Base-by-base conservation (phyloP, 139 green algal species). In the Chlamydomonas incerta region DNA sequence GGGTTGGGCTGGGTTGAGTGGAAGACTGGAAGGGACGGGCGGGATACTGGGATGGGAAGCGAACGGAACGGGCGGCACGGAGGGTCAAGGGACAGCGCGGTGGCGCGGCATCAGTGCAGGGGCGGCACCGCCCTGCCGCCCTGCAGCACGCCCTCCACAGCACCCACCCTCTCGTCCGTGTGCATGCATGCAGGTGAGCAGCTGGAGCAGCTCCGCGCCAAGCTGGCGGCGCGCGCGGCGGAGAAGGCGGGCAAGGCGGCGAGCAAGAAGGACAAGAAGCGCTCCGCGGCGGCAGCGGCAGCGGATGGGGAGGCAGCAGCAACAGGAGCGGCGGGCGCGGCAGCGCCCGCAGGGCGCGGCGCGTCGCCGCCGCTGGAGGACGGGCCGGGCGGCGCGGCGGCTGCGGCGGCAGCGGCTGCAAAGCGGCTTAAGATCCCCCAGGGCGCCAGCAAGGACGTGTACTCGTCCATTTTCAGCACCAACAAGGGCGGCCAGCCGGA, bases 391-490 rank as follows among this genome's bases (percentile, higher is more conserved):
- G 8, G 6, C 41, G 55, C 26, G 3, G 34, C n/a, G 13, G 69
- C 18, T 1, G 21, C 66, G 23, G 77, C 66, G 15, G 80, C 72
- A 8, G 81, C 73, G 47, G 73, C 41, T 6, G 18, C 74, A 2
- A 87, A 88, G 81, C 79, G 80, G 34, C 52, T 81, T 28, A 93
- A 91, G 81, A 33, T 93, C 46, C 90, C 90, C 0, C 28, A 26
- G 34, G 80, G 83, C 24, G 90, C 87, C 0, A 89, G 82, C 17
- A 72, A 86, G 55, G 85, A 88, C 24, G 79, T 93, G 52, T 93
- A 90, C 52, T 50, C 87, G 1, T 85, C 70, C 26, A 72, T 93
- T 72, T 90, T 90, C 83, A 72, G 71, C 50, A 89, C 81, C 55
- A 73, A 28, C 76, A 65, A 52, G 47, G 80, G 72, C 1, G 50